Evolutionary conservation across 768 basidiomycete species (phyloP).

Genomic region (Termitomyces sp.): DNA sequence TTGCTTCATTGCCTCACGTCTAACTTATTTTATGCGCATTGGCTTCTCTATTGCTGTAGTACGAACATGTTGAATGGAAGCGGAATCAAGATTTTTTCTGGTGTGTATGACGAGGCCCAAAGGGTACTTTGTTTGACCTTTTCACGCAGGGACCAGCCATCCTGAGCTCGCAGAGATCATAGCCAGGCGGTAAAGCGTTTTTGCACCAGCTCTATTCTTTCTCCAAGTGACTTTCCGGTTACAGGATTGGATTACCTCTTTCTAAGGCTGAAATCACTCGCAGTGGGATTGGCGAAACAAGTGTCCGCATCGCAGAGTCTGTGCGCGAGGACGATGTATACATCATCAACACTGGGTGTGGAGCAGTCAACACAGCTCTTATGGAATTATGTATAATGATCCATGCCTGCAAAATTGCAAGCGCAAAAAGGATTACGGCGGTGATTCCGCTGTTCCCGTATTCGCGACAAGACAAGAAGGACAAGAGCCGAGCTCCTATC

Average conservation of each 20-base stretch:
- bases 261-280: conserved; percentile 84
- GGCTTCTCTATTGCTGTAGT: neutral
- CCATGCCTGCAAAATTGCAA: conserved; percentile 99
- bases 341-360: conserved; percentile 92
- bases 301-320: conserved; percentile 87
- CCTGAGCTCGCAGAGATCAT: conserved; percentile 93
- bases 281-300: conserved; percentile 88
- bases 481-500: conserved; percentile 97
- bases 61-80: conserved; percentile 44
- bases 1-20: neutral
- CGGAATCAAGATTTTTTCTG: conserved; percentile 54
- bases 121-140: neutral
- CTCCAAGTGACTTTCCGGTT: conserved; percentile 13
- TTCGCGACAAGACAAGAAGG: conserved; percentile 97
- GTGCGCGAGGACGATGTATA: conserved; percentile 99
- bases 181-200: conserved; percentile 68
- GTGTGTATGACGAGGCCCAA: conserved; percentile 19
- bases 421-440: conserved; percentile 96
- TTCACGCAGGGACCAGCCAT: conserved; percentile 78
- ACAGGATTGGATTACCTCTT: conserved; percentile 83
- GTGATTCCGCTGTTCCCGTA: conserved; percentile 97
- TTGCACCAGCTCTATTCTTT: conserved; percentile 11
- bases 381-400: conserved; percentile 99
- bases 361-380: conserved; percentile 84
- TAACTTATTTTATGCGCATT: conserved; percentile 2